Evolutionary conservation across 352 stramenopile species (phyloP).

Genomic region (Phytophthora palmivora): DNA sequence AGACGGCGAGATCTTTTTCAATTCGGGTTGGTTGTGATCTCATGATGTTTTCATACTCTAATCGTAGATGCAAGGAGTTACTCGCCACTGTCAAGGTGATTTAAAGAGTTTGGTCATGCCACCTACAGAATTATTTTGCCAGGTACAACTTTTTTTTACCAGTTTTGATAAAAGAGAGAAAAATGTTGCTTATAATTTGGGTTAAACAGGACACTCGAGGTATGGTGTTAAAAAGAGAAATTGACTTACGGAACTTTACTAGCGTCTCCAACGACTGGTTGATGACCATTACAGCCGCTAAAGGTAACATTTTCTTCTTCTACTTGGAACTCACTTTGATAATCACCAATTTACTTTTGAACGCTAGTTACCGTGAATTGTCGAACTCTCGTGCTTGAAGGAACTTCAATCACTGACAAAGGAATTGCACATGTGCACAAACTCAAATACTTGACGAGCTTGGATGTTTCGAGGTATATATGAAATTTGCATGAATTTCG

Average conservation of each 20-base stretch:
- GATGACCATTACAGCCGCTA: slow-evolving; percentile 26
- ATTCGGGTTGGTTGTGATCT: background rate
- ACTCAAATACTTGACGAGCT: slow-evolving; percentile 36
- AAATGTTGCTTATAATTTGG: too few relatives aligned
- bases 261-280: slow-evolving; percentile 47
- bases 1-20: slow-evolving; percentile 23
- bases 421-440: slow-evolving; percentile 30
- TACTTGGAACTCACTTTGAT: too few relatives aligned
- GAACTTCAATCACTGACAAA: slow-evolving; percentile 38
- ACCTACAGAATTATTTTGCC: slow-evolving; percentile 41
- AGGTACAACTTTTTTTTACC: slow-evolving; percentile 41
- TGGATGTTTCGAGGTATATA: slow-evolving; percentile 47
- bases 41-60: background rate
- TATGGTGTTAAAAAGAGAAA: slow-evolving; percentile 28
- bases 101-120: slow-evolving; percentile 32
- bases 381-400: slow-evolving; percentile 32
- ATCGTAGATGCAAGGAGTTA: slow-evolving; percentile 36
- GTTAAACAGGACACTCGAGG: slow-evolving; percentile 40
- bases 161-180: too few relatives aligned
- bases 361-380: slow-evolving; percentile 18
- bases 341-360: background rate
- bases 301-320: too few relatives aligned
- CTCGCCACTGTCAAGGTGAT: slow-evolving; percentile 26
- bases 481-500: too few relatives aligned
- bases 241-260: slow-evolving; percentile 35